phyloP scores from a whole-genome alignment of 345 rosid species.

The Aquilaria sinensis region DNA sequence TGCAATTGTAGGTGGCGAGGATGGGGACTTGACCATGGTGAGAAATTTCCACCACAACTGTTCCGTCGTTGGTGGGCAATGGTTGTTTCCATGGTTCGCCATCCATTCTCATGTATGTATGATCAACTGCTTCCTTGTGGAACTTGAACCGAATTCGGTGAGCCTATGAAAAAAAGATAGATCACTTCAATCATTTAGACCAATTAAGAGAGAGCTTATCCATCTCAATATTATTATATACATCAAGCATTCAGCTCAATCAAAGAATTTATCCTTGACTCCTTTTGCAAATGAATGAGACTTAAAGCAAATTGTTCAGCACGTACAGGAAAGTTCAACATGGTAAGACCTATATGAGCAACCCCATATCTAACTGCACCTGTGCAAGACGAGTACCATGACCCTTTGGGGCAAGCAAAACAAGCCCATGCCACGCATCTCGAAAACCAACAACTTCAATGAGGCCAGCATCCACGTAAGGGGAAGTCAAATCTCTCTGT shows the following conservation, averaged over 20 bases:
- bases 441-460: constrained; percentile 84
- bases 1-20: constrained; percentile 73
- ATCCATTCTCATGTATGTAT: constrained; percentile 80
- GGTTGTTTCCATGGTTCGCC: constrained; percentile 97
- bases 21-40: constrained; percentile 87
- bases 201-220: background rate
- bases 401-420: constrained; percentile 70
- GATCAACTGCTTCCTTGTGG: constrained; percentile 50
- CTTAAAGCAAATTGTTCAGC: background rate
- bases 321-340: too few species aligned
- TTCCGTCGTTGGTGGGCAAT: constrained; percentile 57
- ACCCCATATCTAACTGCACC: constrained; percentile 26
- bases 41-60: constrained; percentile 77
- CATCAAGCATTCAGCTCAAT: background rate
- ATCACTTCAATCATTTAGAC: background rate
- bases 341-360: background rate
- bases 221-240: background rate
- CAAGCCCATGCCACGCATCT: constrained; percentile 98
- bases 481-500: constrained; percentile 74
- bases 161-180: constrained; percentile 30
- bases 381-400: constrained; percentile 95
- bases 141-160: constrained; percentile 67
- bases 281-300: background rate
- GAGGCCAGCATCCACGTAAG: constrained; percentile 83
- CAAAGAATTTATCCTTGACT: background rate